These are phyloP conservation scores for Exophiala spinifera DNA, from an alignment of 2,329 filamentous ascomycete species.

Conservation along the genomic window DNA sequence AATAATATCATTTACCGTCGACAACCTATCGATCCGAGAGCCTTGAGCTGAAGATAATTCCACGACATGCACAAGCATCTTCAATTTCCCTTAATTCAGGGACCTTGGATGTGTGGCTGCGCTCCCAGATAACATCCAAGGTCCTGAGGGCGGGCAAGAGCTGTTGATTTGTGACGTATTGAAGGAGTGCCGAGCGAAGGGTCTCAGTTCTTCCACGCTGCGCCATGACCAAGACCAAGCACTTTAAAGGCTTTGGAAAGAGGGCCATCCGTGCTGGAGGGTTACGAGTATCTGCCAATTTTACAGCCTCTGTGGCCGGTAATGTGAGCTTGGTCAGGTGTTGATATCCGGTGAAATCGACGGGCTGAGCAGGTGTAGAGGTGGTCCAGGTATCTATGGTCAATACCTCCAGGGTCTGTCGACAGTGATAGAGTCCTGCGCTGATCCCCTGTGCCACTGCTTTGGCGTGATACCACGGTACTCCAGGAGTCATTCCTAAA, in stretches of 20 bases:
- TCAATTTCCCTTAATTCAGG: background rate
- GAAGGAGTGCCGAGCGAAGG: background rate
- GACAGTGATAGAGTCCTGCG: background rate
- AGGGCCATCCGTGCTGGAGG: background rate
- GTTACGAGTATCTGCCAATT: background rate
- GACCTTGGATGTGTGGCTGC: background rate
- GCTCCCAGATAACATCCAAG: background rate
- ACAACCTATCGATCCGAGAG: background rate
- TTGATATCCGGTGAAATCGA: background rate
- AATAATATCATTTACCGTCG: background rate
- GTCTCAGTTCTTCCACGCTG: background rate
- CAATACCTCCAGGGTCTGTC: background rate
- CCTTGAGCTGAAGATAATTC: background rate
- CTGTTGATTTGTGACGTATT: background rate
- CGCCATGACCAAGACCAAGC: background rate
- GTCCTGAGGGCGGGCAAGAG: background rate
- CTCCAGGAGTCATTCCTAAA: background rate
- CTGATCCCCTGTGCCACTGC: background rate
- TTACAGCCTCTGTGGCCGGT: background rate
- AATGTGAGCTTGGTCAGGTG: background rate
- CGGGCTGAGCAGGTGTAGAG: background rate
- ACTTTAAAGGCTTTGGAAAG: background rate
- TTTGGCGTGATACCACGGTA: background rate
- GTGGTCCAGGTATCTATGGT: background rate
- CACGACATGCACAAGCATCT: background rate